Conservation (phyloP, 2,329 filamentous ascomycete species). For the Magnaporthiopsis poae region DNA sequence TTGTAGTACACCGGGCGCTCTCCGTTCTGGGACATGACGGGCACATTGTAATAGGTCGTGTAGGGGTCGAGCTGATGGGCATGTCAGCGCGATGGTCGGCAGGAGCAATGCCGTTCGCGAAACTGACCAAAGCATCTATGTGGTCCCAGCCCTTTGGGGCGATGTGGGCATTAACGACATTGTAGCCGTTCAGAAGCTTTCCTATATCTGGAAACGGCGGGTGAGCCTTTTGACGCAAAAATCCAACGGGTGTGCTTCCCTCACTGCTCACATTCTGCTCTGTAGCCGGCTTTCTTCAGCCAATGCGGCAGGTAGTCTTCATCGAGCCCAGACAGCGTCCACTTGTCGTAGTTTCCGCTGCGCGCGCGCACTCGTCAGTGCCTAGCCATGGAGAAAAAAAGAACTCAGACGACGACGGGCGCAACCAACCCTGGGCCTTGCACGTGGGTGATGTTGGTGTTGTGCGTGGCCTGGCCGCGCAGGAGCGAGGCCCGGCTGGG, state of each 20-base stretch:
- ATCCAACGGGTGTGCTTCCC: too few species aligned
- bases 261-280: too few species aligned
- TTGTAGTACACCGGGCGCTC: slow-evolving; percentile 44
- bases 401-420: too few species aligned
- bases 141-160: slow-evolving; percentile 49
- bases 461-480: slow-evolving; percentile 59
- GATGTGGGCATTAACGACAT: slow-evolving; percentile 51
- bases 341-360: slow-evolving; percentile 35
- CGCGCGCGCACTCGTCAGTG: too few species aligned
- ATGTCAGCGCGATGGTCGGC: not conserved
- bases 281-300: slow-evolving; percentile 32
- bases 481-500: slow-evolving; percentile 55
- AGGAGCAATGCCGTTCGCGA: too few species aligned
- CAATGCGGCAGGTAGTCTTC: slow-evolving; percentile 32
- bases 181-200: slow-evolving; percentile 62
- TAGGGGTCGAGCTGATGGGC: slow-evolving; percentile 40
- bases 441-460: slow-evolving; percentile 58
- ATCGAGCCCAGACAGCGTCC: slow-evolving; percentile 25
- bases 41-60: slow-evolving; percentile 55
- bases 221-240: slow-evolving; percentile 15
- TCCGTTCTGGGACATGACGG: slow-evolving; percentile 47
- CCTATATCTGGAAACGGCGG: slow-evolving; percentile 58
- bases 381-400: too few species aligned
- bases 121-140: slow-evolving; percentile 23
- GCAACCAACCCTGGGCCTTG: slow-evolving; percentile 27